A percentile compares a stretch with the other conserved stretches of the same genome.
phyloP scores from a whole-genome alignment of 495 filamentous ascomycete genomes.

The Trypethelium eluteriae region DNA sequence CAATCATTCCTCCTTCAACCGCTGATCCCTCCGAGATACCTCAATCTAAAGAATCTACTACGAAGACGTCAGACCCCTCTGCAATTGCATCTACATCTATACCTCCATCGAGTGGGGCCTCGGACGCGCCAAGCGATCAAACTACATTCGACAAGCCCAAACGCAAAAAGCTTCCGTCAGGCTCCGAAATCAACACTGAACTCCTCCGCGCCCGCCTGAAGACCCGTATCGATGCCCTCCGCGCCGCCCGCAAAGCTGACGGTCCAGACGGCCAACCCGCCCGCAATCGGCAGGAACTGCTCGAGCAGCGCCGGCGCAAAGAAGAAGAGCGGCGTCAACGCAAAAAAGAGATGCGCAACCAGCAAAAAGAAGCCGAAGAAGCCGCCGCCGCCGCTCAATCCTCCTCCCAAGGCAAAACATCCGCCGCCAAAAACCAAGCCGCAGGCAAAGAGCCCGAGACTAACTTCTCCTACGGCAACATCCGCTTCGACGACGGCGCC shows the following conservation, averaged over 20 bases:
- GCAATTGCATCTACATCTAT: not conserved
- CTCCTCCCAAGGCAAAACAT: slow-evolving; percentile 26
- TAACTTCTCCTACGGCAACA: slow-evolving; percentile 78
- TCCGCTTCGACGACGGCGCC: slow-evolving; percentile 79
- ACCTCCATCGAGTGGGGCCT: slow-evolving; percentile 12
- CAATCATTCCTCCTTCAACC: slow-evolving; percentile 24
- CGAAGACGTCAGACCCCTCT: slow-evolving; percentile 11
- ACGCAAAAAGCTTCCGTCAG: slow-evolving; percentile 24
- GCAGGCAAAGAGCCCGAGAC: slow-evolving; percentile 29
- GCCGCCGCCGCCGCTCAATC: slow-evolving; percentile 50
- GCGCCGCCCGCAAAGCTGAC: slow-evolving; percentile 74
- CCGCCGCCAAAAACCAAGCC: slow-evolving; percentile 28
- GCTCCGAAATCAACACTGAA: slow-evolving; percentile 51
- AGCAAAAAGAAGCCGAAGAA: slow-evolving; percentile 68
- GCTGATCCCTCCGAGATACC: slow-evolving; percentile 11
- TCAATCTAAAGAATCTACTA: not conserved
- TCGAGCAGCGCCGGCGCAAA: slow-evolving; percentile 80
- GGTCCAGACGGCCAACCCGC: slow-evolving; percentile 70
- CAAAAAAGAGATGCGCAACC: slow-evolving; percentile 70
- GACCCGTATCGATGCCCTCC: slow-evolving; percentile 72
- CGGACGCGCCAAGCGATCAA: not conserved
- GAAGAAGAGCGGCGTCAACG: slow-evolving; percentile 74
- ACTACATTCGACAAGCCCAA: slow-evolving; percentile 42
- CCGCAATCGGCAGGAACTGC: slow-evolving; percentile 75
- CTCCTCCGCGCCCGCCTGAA: slow-evolving; percentile 66